A percentile compares a stretch with the other conserved stretches of the same genome.
These are phyloP conservation scores for Cenococcum geophilum DNA, from an alignment of 495 filamentous ascomycete species.

Conservation along the genomic window DNA sequence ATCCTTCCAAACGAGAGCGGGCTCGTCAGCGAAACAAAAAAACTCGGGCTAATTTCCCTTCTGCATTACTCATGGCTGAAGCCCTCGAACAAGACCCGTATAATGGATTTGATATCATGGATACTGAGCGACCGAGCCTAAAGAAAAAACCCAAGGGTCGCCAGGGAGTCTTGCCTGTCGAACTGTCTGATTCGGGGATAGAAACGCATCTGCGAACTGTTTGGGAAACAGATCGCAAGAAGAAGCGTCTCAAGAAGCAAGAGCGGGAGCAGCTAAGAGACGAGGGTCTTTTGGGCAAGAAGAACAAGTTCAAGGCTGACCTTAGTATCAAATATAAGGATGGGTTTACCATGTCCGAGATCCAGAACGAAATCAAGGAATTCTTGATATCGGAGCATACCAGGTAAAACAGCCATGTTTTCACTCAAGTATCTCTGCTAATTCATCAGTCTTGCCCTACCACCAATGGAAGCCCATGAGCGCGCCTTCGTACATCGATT, in stretches of 20 bases:
- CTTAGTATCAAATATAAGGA: slow-evolving; percentile 64
- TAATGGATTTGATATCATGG: slow-evolving; percentile 76
- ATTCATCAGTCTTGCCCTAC: slow-evolving; percentile 59
- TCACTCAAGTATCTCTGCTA: not conserved
- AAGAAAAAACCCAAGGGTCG: slow-evolving; percentile 53
- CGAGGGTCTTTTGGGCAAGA: slow-evolving; percentile 68
- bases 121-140: slow-evolving; percentile 61
- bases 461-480: slow-evolving; percentile 72
- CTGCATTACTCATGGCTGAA: slow-evolving; percentile 59
- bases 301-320: slow-evolving; percentile 54
- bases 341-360: slow-evolving; percentile 63
- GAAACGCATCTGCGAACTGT: slow-evolving; percentile 52
- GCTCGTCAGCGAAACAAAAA: not conserved
- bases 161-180: slow-evolving; percentile 43
- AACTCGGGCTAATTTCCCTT: slow-evolving; percentile 43
- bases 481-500: slow-evolving; percentile 74
- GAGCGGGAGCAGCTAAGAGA: slow-evolving; percentile 72
- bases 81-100: slow-evolving; percentile 56
- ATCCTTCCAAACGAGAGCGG: not conserved
- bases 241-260: slow-evolving; percentile 72
- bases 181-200: slow-evolving; percentile 70
- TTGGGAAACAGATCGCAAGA: slow-evolving; percentile 73
- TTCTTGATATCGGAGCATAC: slow-evolving; percentile 62
- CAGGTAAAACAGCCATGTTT: slow-evolving; percentile 48
- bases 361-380: slow-evolving; percentile 61